Conservation (phyloP, 345 rosid genomes). For the Mercurialis annua region DNA sequence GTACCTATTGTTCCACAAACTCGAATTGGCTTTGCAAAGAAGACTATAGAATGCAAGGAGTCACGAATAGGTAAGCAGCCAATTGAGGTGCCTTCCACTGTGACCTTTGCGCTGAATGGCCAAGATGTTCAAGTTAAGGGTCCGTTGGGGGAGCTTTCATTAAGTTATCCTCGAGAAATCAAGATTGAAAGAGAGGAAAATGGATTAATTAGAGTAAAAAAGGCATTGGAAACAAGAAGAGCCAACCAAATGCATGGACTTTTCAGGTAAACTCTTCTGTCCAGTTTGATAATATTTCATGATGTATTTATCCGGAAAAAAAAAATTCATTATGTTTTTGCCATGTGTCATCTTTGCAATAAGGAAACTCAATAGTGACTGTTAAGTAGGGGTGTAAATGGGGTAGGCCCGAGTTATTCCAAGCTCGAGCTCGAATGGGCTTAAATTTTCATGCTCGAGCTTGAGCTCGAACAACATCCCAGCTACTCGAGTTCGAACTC, state of each 20-base stretch:
- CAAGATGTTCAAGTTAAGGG: slow-evolving; percentile 78
- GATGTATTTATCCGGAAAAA: neutral
- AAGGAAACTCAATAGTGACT: neutral
- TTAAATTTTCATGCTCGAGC: too few relatives aligned
- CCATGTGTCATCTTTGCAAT: neutral
- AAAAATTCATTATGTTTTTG: neutral
- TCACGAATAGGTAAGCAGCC: slow-evolving; percentile 94
- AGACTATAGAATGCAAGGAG: slow-evolving; percentile 76
- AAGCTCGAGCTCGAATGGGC: too few relatives aligned
- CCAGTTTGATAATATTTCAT: slow-evolving; percentile 10
- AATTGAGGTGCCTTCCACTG: slow-evolving; percentile 65
- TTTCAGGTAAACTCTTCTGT: slow-evolving; percentile 60
- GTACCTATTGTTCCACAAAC: slow-evolving; percentile 35
- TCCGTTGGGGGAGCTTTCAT: slow-evolving; percentile 79
- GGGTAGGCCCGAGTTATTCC: too few relatives aligned
- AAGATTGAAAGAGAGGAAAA: slow-evolving; percentile 65
- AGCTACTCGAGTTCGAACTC: too few relatives aligned
- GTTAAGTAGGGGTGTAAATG: too few relatives aligned
- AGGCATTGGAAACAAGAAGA: slow-evolving; percentile 74
- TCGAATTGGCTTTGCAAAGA: slow-evolving; percentile 43
- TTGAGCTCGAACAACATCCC: too few relatives aligned
- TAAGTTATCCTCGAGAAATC: slow-evolving; percentile 76
- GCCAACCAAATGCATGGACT: slow-evolving; percentile 98
- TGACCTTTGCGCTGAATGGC: slow-evolving; percentile 64
- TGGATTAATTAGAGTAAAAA: slow-evolving; percentile 55